These are phyloP conservation scores for Isoetes taiwanensis DNA, from an alignment of 75 land plant genomes.

Conservation along the genomic window DNA sequence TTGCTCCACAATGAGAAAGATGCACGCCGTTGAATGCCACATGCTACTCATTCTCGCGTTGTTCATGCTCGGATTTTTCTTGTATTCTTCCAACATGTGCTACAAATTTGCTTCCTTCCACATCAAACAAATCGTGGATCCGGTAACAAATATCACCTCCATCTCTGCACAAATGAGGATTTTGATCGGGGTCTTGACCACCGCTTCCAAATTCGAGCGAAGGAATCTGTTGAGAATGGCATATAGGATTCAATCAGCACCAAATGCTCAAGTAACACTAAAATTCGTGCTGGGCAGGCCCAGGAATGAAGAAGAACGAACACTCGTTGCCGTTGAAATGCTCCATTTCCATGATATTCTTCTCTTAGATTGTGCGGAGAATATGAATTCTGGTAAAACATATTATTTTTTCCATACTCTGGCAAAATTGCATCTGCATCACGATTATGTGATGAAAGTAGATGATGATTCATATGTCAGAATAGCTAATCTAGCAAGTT, in stretches of 20 bases:
- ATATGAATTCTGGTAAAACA: conserved; percentile 77
- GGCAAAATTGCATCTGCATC: conserved; percentile 27
- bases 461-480: conserved; percentile 65
- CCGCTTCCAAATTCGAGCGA: conserved; percentile 27
- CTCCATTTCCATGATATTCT: conserved; percentile 37
- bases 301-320: conserved; percentile 21
- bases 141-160: too few species aligned
- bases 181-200: conserved; percentile 43
- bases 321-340: conserved; percentile 39
- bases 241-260: conserved; percentile 35
- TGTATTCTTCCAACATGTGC: too few species aligned
- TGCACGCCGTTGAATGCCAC: too few species aligned
- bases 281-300: conserved; percentile 49
- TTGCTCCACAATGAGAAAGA: too few species aligned
- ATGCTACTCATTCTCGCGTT: too few species aligned
- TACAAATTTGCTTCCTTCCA: too few species aligned
- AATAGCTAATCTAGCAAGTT: conserved; percentile 27
- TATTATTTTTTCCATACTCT: conserved; percentile 52
- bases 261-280: conserved; percentile 23
- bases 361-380: conserved; percentile 44
- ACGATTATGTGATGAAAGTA: conserved; percentile 70
- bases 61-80: too few species aligned
- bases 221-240: conserved; percentile 41
- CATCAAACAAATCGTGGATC: too few species aligned
- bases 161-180: conserved; percentile 34